phyloP scores from a whole-genome alignment of 352 stramenopile genomes.

The Paralagenidium karlingii region DNA sequence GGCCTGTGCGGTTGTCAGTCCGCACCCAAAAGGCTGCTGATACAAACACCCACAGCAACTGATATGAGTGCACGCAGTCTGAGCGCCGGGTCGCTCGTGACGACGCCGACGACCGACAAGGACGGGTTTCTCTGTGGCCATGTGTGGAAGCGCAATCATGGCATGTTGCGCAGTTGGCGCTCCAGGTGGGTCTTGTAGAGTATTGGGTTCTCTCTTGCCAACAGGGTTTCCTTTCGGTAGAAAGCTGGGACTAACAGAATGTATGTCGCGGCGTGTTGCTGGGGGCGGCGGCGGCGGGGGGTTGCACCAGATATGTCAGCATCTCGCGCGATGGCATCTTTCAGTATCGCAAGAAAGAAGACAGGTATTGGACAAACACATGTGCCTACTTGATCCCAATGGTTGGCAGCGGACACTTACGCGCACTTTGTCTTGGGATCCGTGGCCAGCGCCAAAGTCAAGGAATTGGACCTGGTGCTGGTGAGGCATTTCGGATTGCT shows the following conservation, averaged over 20 bases:
- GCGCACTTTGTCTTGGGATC: background rate
- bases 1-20: too few relatives aligned
- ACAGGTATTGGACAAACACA: slow-evolving; percentile 12
- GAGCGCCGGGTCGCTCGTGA: too few relatives aligned
- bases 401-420: background rate
- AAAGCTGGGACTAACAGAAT: too few relatives aligned
- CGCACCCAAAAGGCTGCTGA: too few relatives aligned
- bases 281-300: too few relatives aligned
- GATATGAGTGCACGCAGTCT: too few relatives aligned
- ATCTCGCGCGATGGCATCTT: slow-evolving; percentile 56
- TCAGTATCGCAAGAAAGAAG: slow-evolving; percentile 52
- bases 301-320: slow-evolving; percentile 18
- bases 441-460: slow-evolving; percentile 22
- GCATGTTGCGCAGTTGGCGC: background rate
- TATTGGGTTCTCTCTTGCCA: background rate
- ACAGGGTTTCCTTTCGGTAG: background rate
- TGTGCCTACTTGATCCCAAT: background rate
- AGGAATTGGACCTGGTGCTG: slow-evolving; percentile 64
- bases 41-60: too few relatives aligned
- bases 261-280: too few relatives aligned
- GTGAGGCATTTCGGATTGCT: slow-evolving; percentile 9
- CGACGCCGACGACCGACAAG: too few relatives aligned
- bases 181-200: background rate
- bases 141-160: background rate
- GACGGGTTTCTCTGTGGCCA: background rate